Evolutionary conservation across 2,329 filamentous ascomycete genomes (phyloP), one percentile per base, ranked within the genome.

Genomic region (Fulvia fulva): DNA sequence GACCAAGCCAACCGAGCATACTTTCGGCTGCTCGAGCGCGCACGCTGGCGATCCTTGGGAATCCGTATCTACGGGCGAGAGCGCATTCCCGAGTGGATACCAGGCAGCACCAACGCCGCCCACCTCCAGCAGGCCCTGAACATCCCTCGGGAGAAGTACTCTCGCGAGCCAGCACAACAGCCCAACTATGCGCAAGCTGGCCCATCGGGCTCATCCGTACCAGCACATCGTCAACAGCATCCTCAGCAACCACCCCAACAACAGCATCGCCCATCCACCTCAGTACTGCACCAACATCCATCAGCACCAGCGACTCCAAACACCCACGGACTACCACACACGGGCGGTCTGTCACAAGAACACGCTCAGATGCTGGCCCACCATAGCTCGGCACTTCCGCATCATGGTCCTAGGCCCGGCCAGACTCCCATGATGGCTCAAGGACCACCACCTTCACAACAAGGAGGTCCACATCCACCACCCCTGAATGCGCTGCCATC

Each of bases 11-110:
- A 55, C 22, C 51, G 57, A 19, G 66, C 68, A 9, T 65, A 65
- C 52, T 44, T 55, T 32, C 58, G 58, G 25, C 46, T 70, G 41
- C 51, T 65, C 16, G 67, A 71, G 63, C 68, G 70, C 12, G 51
- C 51, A 9, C 59, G 63, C 12, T 68, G 63, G 63, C 65, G 70
- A 5, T 51, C 52, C 1, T 52, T 65, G 30, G 67, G 69, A 6
- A 64, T 67, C 16, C 60, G 53, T 21, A 67, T 71, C 51, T 71
- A 67, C 53, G 63, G 60, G 7, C 57, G 56, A 21, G 59, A 63
- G 32, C 55, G 62, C 23, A 41, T 56, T 6, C 53, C 55, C 26
- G 55, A 54, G n/a, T 44, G 41, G 45, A 28, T 46, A 19, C 52
- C 57, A 26, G 22, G 25, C 46, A 30, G 14, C 16, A 26, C 34